Evolutionary conservation across 192 early-diverging fungal species (phyloP).

Genomic region (Allomyces javanicus): DNA sequence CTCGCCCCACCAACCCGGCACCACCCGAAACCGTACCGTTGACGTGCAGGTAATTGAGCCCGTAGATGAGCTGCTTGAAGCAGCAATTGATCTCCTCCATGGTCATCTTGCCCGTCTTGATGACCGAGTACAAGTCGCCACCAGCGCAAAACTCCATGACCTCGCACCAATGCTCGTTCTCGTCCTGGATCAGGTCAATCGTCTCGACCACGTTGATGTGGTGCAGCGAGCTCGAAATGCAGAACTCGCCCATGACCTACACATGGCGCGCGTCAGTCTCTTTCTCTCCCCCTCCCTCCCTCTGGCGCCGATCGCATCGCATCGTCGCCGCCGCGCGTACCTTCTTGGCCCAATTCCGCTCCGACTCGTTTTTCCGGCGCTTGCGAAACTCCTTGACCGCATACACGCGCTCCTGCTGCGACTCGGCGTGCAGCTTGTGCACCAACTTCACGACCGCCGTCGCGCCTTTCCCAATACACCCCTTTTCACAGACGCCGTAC

Average conservation of each 20-base stretch:
- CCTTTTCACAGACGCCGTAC: constrained; percentile 58
- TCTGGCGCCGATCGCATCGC: too few species aligned
- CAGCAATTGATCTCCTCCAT: constrained; percentile 31
- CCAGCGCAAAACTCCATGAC: constrained; percentile 76
- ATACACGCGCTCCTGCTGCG: constrained; percentile 32
- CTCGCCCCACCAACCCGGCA: too few species aligned
- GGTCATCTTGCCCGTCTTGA: constrained; percentile 31
- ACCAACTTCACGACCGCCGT: constrained; percentile 78
- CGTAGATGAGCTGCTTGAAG: constrained; percentile 56
- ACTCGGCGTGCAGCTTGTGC: constrained; percentile 36
- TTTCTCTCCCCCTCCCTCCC: too few species aligned
- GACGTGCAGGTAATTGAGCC: constrained; percentile 55
- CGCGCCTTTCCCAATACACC: constrained; percentile 69
- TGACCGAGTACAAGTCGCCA: constrained; percentile 53
- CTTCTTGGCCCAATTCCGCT: constrained; percentile 60
- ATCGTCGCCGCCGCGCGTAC: constrained; percentile 11
- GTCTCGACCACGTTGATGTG: constrained; percentile 62
- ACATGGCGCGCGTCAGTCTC: too few species aligned
- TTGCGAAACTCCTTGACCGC: constrained; percentile 67
- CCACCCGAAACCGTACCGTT: constrained; percentile 7
- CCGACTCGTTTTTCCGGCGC: constrained; percentile 37
- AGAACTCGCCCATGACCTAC: constrained; percentile 47
- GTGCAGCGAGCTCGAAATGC: constrained; percentile 54
- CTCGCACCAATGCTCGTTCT: constrained; percentile 25
- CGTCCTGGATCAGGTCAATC: constrained; percentile 55